Evolutionary conservation across 1,284 basidiomycete species (phyloP), one percentile per base, ranked within the genome.

Genomic region (Omphalotus olearius): DNA sequence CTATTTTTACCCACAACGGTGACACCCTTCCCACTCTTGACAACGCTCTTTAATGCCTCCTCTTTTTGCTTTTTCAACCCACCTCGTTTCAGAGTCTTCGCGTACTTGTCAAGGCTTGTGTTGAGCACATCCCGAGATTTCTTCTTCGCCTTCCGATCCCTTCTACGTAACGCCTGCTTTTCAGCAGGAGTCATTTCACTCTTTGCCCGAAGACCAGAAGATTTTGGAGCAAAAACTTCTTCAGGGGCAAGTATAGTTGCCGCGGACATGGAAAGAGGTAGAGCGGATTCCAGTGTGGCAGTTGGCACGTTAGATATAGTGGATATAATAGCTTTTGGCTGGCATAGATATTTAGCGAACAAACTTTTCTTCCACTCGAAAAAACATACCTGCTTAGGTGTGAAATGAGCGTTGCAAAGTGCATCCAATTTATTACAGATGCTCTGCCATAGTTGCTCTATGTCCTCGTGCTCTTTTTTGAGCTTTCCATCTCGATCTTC

Each of bases 341-440:
- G 64, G 3, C 59, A 48, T 42, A 6, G 54, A 38, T 18, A 42
- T 49, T n/a, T 44, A 38, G 41, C 44, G 54, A 37, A 51, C 23
- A 41, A 50, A 46, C 26, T 37, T 45, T 17, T 36, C 30, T 45
- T 4, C 39, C 39, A 30, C 10, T 45, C 33, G 45, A 47, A 54
- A 30, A 37, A 49, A 70, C 84, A 56, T 59, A 93, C 93, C 65
- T 88, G 84, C 69, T 98, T 98, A 3, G 97, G 97, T 4, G 92
- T 91, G 67, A 94, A 98, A 70, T 98, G 93, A 2, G 95, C 87
- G 65, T 97, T 98, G 65, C 88, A 91, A 39, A 99, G 73, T 6
- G 95, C 93, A 69, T 99, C 96, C 26, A 99, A 76, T 68, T 97
- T 98, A 55, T 80, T 77, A 57, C 87, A 93, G 38, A 99, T 86